phyloP scores from a whole-genome alignment of 768 basidiomycete genomes.

The Pulveroboletus sp. region DNA sequence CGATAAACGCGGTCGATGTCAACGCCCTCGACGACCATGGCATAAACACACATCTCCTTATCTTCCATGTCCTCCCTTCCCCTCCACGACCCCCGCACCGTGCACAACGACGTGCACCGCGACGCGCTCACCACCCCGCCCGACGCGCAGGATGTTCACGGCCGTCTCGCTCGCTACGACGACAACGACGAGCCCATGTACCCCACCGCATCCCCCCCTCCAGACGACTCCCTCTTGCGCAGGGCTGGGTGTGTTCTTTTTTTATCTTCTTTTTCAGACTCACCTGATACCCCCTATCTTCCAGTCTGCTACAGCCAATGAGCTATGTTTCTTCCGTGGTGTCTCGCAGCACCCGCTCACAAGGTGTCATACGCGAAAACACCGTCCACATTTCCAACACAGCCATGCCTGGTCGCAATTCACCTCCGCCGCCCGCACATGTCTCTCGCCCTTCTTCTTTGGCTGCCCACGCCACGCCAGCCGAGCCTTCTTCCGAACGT shows the following conservation, averaged over 20 bases:
- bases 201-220: constrained; percentile 24
- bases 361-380: constrained; percentile 59
- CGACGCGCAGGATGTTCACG: neutral
- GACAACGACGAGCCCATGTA: constrained; percentile 14
- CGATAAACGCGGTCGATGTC: neutral
- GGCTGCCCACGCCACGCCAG: constrained; percentile 16
- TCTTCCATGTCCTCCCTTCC: constrained; percentile 10
- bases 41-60: neutral
- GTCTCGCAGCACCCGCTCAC: constrained; percentile 44
- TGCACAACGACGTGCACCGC: neutral
- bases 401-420: constrained; percentile 19
- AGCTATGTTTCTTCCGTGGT: constrained; percentile 39
- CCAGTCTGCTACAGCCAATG: constrained; percentile 56
- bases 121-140: neutral
- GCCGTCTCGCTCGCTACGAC: too few relatives aligned
- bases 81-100: neutral
- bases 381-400: constrained; percentile 66
- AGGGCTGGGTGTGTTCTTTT: constrained; percentile 50
- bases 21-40: neutral
- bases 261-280: constrained; percentile 2
- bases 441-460: constrained; percentile 2
- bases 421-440: constrained; percentile 1
- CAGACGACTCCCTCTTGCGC: constrained; percentile 42
- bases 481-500: constrained; percentile 25
- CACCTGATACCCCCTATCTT: neutral